Evolutionary conservation across 139 green algal species (phyloP).

Genomic region (Ulvella scutata): DNA sequence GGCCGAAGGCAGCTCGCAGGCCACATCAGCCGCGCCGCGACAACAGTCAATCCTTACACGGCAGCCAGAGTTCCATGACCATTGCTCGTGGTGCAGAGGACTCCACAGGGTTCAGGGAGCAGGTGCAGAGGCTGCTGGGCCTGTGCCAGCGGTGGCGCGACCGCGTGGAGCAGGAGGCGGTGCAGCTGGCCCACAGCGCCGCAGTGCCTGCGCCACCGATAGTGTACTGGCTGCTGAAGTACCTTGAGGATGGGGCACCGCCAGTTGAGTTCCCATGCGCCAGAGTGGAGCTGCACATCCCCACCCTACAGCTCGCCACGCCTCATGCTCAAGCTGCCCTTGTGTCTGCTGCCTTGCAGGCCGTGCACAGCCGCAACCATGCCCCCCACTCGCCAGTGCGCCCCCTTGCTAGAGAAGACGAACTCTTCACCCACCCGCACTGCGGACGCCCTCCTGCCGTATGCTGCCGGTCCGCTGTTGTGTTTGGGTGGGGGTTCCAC

Average conservation of each 20-base stretch:
- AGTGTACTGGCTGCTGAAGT: background rate
- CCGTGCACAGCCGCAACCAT: background rate
- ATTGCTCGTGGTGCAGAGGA: too few species aligned
- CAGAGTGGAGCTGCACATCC: background rate
- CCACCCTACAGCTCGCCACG: background rate
- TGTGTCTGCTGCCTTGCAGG: background rate
- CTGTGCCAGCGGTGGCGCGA: background rate
- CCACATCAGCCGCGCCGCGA: too few species aligned
- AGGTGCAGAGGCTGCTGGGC: background rate
- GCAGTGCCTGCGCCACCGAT: background rate
- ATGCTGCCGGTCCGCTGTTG: too few species aligned
- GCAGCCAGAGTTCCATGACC: too few species aligned
- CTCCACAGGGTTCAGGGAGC: background rate
- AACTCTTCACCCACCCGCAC: too few species aligned
- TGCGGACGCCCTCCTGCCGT: too few species aligned
- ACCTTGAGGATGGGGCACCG: background rate
- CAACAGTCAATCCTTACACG: too few species aligned
- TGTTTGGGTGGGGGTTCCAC: too few species aligned
- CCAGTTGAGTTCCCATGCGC: background rate
- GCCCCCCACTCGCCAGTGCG: background rate
- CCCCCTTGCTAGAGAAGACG: too few species aligned
- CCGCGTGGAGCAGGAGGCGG: background rate
- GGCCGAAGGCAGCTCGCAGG: too few species aligned
- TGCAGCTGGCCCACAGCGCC: background rate
- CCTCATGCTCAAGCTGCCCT: background rate